phyloP scores from a whole-genome alignment of 202 grass and related monocot species.

The Bolboschoenoplectus hybrid region DNA sequence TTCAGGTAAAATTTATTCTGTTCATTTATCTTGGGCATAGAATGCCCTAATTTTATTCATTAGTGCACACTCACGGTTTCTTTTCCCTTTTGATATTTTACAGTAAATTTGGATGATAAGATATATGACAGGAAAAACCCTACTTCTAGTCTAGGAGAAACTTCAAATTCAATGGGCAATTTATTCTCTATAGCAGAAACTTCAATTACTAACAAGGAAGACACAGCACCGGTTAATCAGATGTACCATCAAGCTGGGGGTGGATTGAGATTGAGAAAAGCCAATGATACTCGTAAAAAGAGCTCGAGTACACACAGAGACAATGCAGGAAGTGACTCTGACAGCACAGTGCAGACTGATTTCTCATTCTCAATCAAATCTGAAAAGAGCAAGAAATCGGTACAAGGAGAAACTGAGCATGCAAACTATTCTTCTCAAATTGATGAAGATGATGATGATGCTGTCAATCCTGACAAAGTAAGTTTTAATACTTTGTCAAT shows the following conservation, averaged over 20 bases:
- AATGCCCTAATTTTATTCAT: slow-evolving; percentile 18
- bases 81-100: slow-evolving; percentile 36
- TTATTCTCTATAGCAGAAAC: slow-evolving; percentile 50
- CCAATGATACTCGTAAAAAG: slow-evolving; percentile 43
- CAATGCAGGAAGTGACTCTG: slow-evolving; percentile 64
- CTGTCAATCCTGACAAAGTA: slow-evolving; percentile 61
- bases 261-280: slow-evolving; percentile 75
- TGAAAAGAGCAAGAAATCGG: slow-evolving; percentile 49
- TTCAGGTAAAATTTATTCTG: slow-evolving; percentile 58
- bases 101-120: slow-evolving; percentile 82
- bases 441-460: slow-evolving; percentile 57
- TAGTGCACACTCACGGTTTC: slow-evolving; percentile 24
- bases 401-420: slow-evolving; percentile 49
- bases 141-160: slow-evolving; percentile 50
- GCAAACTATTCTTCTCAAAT: slow-evolving; percentile 46
- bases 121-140: slow-evolving; percentile 57
- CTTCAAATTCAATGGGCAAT: slow-evolving; percentile 45
- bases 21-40: slow-evolving; percentile 23
- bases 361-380: slow-evolving; percentile 56
- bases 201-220: slow-evolving; percentile 42
- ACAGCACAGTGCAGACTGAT: slow-evolving; percentile 55
- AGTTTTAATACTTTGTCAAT: slow-evolving; percentile 42
- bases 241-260: slow-evolving; percentile 40
- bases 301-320: slow-evolving; percentile 52
- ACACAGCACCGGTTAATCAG: slow-evolving; percentile 40